Percentiles rank a stretch among this genome's conserved stretches.
phyloP scores from a whole-genome alignment of 352 stramenopile species.

The Thalassiosira delicatula region DNA sequence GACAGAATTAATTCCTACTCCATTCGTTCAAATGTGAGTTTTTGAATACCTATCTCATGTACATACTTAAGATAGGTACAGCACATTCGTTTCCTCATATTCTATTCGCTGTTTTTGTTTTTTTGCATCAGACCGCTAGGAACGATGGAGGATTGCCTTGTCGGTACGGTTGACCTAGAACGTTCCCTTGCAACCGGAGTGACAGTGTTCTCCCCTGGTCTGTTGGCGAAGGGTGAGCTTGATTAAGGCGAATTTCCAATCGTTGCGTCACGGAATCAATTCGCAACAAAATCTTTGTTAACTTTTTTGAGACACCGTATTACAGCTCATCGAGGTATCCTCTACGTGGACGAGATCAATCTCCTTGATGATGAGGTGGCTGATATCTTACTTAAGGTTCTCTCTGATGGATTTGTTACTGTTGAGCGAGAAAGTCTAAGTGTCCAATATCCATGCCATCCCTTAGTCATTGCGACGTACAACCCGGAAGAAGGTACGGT shows the following conservation, averaged over 20 bases:
- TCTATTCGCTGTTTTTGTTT: slow-evolving; percentile 34
- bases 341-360: slow-evolving; percentile 57
- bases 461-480: slow-evolving; percentile 79
- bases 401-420: slow-evolving; percentile 78
- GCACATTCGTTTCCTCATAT: neutral
- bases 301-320: too few relatives aligned
- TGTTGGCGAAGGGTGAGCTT: slow-evolving; percentile 80
- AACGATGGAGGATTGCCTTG: slow-evolving; percentile 78
- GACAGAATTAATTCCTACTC: slow-evolving; percentile 84
- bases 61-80: slow-evolving; percentile 33
- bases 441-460: slow-evolving; percentile 77
- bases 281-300: too few relatives aligned
- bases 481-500: slow-evolving; percentile 83
- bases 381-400: slow-evolving; percentile 78
- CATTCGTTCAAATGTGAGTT: slow-evolving; percentile 71
- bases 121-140: slow-evolving; percentile 58
- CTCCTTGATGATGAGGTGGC: slow-evolving; percentile 79
- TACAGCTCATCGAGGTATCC: slow-evolving; percentile 64
- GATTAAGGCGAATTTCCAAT: too few relatives aligned
- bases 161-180: slow-evolving; percentile 75
- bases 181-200: slow-evolving; percentile 66
- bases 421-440: slow-evolving; percentile 80
- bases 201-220: slow-evolving; percentile 77
- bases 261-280: too few relatives aligned
- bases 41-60: too few relatives aligned